Evolutionary conservation across 2,329 filamentous ascomycete genomes (phyloP), one percentile per base, ranked within the genome.

Genomic region (Fusarium subglutinans): DNA sequence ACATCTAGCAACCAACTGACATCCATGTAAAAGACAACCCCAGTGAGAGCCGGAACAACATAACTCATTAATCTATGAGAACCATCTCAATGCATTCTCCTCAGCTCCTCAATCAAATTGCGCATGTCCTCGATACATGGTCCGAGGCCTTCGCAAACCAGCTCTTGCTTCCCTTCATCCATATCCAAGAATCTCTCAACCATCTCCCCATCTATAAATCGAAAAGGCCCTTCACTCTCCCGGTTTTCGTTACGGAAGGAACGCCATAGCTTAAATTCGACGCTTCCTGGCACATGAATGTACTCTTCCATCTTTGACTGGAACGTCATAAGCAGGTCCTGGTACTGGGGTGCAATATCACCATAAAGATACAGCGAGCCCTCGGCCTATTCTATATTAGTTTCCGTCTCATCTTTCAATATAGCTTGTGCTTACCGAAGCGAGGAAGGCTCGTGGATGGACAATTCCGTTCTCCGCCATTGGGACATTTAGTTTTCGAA

Each of bases 121-220:
- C 90, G 85, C 83, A 92, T 88, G 84, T 90, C 80, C 81, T 91
- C 87, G 72, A 94, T 82, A 85, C 85, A 89, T 71, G 85, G 91
- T 62, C 85, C 92, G 73, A 87, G 86, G 55, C 85, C 90, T 80
- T 86, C 80, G 65, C 85, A 90, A 56, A 89, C 84, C 62, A 83
- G 80, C 75, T 83, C 84, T 82, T 91, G 90, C 45, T 83, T 83
- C 43, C 85, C 84, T 63, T 92, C 90, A 51, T 89, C 86, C 72
- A 93, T 85, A 72, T 95, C 91, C 74, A 98, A 82, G 79, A 98
- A 98, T 58, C 90, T 84, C 83, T 98, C 96, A 18, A 99, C 87
- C 77, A 98, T 86, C 80, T 98, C 96, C 1, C 96, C 96, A 79
- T 99, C 96, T 18, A 99, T 90, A 78, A 98, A 98, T 4, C 96